Percentiles rank a stretch among this genome's conserved stretches.
Conservation (phyloP, 306 rosid genomes). For the Lablab purpureus region DNA sequence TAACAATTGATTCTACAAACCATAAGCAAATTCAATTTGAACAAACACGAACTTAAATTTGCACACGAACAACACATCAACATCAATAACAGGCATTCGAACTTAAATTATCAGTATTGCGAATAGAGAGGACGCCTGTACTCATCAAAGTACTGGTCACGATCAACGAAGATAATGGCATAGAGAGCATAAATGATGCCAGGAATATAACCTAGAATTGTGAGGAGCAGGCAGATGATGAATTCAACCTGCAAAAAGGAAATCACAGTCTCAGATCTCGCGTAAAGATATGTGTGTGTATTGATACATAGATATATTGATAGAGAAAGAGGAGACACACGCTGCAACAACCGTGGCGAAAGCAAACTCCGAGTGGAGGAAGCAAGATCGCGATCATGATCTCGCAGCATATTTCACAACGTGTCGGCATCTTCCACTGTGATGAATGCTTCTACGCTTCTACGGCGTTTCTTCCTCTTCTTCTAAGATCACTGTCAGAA, state of each 20-base stretch:
- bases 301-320: too few species aligned
- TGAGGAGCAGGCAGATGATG: constrained; percentile 83
- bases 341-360: constrained; percentile 87
- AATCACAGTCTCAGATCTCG: constrained; percentile 25
- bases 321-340: constrained; percentile 42
- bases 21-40: not conserved
- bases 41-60: not conserved
- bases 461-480: not conserved
- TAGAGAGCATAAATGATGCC: constrained; percentile 96
- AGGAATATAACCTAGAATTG: constrained; percentile 86
- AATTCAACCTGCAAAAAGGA: constrained; percentile 68
- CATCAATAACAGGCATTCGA: not conserved
- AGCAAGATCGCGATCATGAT: constrained; percentile 69
- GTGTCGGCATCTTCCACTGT: constrained; percentile 60
- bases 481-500: not conserved
- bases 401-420: constrained; percentile 75
- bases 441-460: not conserved
- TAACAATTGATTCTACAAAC: not conserved
- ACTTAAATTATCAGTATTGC: not conserved
- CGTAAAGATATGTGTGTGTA: too few species aligned
- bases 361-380: constrained; percentile 84
- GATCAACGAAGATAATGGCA: constrained; percentile 77
- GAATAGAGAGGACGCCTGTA: constrained; percentile 84
- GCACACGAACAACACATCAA: constrained; percentile 5
- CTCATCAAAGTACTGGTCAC: constrained; percentile 91